Conservation (phyloP, 257 asterid genomes). For the Echites panduratus region DNA sequence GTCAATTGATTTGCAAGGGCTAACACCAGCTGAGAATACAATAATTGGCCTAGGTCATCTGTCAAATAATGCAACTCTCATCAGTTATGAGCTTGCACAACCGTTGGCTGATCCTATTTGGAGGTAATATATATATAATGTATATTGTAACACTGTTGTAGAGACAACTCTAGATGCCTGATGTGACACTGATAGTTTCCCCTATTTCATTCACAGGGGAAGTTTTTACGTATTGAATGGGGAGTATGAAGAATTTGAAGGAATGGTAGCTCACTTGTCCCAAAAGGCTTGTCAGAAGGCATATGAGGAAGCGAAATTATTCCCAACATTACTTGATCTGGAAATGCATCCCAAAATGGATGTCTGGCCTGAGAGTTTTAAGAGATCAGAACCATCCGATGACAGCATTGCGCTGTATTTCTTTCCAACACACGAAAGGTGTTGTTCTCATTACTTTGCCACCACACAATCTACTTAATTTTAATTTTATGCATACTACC, state of each 20-base stretch:
- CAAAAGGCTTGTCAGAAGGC: conserved; percentile 46
- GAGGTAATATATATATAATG: too few relatives aligned
- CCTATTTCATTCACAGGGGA: conserved; percentile 43
- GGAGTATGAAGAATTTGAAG: conserved; percentile 30
- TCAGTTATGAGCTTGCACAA: conserved; percentile 16
- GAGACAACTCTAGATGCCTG: conserved; percentile 1
- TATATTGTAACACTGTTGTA: conserved; percentile 7
- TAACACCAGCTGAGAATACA: conserved; percentile 11
- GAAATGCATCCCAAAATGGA: conserved; percentile 56
- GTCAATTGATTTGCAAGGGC: conserved; percentile 10
- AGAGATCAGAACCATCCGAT: conserved; percentile 36
- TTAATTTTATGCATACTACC: conserved; percentile 3
- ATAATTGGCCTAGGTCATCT: conserved; percentile 9
- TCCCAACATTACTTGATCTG: conserved; percentile 45
- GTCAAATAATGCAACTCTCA: conserved; percentile 12
- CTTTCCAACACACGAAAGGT: conserved; percentile 58
- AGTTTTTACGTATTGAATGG: conserved; percentile 38
- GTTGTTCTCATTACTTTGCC: not conserved
- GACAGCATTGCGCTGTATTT: conserved; percentile 71
- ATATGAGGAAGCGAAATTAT: conserved; percentile 32
- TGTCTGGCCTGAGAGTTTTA: conserved; percentile 74
- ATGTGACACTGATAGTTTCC: conserved; percentile 10
- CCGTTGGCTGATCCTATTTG: conserved; percentile 52
- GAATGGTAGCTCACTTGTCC: conserved; percentile 55
- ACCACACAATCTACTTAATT: not conserved